Base-by-base conservation (phyloP, 2,329 filamentous ascomycete species). In the Helotiales sp. region DNA sequence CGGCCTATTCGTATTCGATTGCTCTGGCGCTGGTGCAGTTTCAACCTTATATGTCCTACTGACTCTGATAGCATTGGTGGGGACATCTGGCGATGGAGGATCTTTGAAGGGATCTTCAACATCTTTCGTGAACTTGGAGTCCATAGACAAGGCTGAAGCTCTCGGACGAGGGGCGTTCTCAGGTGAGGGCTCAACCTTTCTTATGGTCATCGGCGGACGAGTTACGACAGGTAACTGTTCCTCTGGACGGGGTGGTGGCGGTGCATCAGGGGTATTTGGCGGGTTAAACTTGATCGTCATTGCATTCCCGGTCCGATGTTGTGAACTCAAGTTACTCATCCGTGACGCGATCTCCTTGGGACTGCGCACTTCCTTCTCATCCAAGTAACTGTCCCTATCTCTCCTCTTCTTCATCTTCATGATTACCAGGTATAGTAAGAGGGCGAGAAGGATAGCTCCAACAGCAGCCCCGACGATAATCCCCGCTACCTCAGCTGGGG, bases 281-380 rank as follows among this genome's bases (percentile, higher is more conserved):
- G 61, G 61, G 22, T 62, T 61, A 34, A 57, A 63, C 25, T 57
- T 58, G 31, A 58, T 53, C 13, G 52, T 59, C 27, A 60, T 60
- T 9, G 29, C 38, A 54, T 61, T 63, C 1, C 52, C 52, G 19
- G 59, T 63, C 15, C 59, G 54, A n/a, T 55, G 31, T 9, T 49
- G 34, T 1, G 61, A 62, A 31, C 57, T 63, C 3, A 54, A 34
- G n/a, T n/a, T n/a, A n/a, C n/a, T n/a, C n/a, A n/a, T n/a, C 9
- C 61, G 54, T 6, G 59, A 57, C 13, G 48, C 49, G 5, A 61
- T 29, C 10, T 57, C 51, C n/a, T 34, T 59, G n/a, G 59, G 59
- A 51, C 59, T 59, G 12, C 30, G 48, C 1, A 51, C 8, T 8
- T 40, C 44, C 31, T 63, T 63, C 36, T 62, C 61, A 40, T 56